phyloP scores from a whole-genome alignment of 2,329 filamentous ascomycete genomes.

The Penicillium sp. region DNA sequence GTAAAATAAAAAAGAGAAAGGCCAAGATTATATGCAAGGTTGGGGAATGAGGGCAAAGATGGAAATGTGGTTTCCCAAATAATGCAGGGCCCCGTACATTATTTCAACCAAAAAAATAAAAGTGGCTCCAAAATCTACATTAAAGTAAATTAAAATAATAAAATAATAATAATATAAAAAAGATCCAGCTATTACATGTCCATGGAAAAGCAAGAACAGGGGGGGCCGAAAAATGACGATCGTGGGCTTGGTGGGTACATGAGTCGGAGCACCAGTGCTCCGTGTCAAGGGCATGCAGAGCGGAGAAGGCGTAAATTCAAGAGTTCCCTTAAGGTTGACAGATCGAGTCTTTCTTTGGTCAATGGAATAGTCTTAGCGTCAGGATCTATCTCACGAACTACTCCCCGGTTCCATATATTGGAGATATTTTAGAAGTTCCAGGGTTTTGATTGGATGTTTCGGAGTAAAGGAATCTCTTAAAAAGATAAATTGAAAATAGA shows the following conservation, averaged over 20 bases:
- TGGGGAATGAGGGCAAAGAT: slow-evolving; percentile 24
- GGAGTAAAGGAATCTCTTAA: background rate
- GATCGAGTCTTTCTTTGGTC: background rate
- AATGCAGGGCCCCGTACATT: slow-evolving; percentile 28
- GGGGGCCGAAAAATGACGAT: slow-evolving; percentile 33
- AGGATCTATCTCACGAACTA: slow-evolving; percentile 14
- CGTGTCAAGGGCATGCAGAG: slow-evolving; percentile 23
- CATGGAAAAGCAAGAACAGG: slow-evolving; percentile 33
- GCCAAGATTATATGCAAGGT: slow-evolving; percentile 29
- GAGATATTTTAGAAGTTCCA: background rate
- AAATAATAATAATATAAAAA: slow-evolving; percentile 14
- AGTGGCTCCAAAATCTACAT: slow-evolving; percentile 1
- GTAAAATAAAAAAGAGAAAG: slow-evolving; percentile 9
- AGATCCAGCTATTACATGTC: slow-evolving; percentile 24
- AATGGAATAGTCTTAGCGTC: background rate
- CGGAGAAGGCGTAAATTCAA: slow-evolving; percentile 20
- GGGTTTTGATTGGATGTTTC: background rate
- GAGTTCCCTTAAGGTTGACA: slow-evolving; percentile 22
- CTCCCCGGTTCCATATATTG: slow-evolving; percentile 7
- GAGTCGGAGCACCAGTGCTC: slow-evolving; percentile 16
- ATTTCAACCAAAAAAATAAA: slow-evolving; percentile 13
- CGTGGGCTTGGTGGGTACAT: slow-evolving; percentile 24
- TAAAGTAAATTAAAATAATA: background rate
- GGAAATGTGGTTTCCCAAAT: slow-evolving; percentile 19
- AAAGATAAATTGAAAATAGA: background rate